Evolutionary conservation across 176 grass and related monocot genomes (phyloP), one percentile per base, ranked within the genome.

Genomic region (Aegilops bicornis): DNA sequence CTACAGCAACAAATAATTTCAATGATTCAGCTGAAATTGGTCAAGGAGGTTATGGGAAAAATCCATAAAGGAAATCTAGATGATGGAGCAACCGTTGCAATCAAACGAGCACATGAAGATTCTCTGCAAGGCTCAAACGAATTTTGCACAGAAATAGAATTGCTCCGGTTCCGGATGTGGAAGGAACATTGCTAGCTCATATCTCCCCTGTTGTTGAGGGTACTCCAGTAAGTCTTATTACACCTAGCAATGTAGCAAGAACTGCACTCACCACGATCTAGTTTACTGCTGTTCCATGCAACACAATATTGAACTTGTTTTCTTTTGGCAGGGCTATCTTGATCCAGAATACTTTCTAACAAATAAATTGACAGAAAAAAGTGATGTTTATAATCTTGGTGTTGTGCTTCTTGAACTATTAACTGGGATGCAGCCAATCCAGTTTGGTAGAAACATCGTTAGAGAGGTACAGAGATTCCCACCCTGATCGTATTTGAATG

Each of bases 301-400:
- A 47, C 48, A 78, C 50, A 78, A 36, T 36, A 36, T 36, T 7
- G 35, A 36, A 36, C 35, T 36, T 36, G 35, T 54, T 87, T 68
- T 22, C 4, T 52, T 86, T 80, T 76, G 65, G 74, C 91, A 98
- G 93, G 96, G 96, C 68, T 98, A 98, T 79, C 96, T 98, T 17
- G 96, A 98, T 92, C 96, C 96, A 22, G 96, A 98, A 83, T 98
- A 98, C 87, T 91, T 98, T 66, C 75, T 98, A 39, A 98, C 96
- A 69, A 90, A 94, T 84, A 93, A 98, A 73, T 23, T 98, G 89
- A 95, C 96, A 27, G 96, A 95, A 64, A 98, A 90, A 83, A 98
- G 96, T 37, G 96, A 98, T 66, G 96, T 98, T 12, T 95, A 95
- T 70, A 98, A 91, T 50, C 86, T 98, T 54, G 91, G 96, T 8